Evolutionary conservation across 257 asterid genomes (phyloP).

Genomic region (Petunia secreta): DNA sequence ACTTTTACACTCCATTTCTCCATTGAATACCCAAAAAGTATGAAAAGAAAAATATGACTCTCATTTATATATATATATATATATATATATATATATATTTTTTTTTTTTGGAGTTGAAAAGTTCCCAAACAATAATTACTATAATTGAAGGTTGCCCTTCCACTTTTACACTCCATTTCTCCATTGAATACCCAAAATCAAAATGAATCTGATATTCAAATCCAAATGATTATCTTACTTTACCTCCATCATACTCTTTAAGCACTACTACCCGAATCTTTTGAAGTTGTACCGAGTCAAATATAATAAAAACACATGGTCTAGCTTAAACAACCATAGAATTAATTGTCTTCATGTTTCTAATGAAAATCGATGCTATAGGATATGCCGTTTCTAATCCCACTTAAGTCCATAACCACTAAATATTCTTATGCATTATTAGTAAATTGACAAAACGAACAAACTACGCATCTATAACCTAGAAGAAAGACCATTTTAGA

Average conservation of each 20-base stretch:
- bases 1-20: neutral
- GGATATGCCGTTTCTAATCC: neutral
- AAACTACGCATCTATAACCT: neutral
- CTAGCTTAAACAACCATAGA: too few species aligned
- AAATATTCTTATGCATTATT: neutral
- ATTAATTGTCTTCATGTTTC: too few species aligned
- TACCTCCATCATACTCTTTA: neutral
- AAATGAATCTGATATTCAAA: constrained; percentile 4
- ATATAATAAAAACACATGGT: neutral
- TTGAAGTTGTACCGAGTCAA: neutral
- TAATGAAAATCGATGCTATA: neutral
- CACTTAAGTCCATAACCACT: neutral
- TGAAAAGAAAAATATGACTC: too few species aligned
- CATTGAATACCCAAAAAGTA: neutral
- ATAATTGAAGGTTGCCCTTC: neutral
- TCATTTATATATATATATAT: too few species aligned
- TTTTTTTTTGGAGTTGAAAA: too few species aligned
- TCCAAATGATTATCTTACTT: neutral
- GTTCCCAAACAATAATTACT: neutral
- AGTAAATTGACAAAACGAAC: neutral
- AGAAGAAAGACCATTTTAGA: neutral
- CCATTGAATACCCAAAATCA: neutral
- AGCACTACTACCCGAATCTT: neutral
- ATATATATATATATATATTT: too few species aligned
- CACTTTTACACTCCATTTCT: neutral